These are phyloP conservation scores for Pichia sp. DNA, from an alignment of 1,139 yeast genomes.

Conservation along the genomic window DNA sequence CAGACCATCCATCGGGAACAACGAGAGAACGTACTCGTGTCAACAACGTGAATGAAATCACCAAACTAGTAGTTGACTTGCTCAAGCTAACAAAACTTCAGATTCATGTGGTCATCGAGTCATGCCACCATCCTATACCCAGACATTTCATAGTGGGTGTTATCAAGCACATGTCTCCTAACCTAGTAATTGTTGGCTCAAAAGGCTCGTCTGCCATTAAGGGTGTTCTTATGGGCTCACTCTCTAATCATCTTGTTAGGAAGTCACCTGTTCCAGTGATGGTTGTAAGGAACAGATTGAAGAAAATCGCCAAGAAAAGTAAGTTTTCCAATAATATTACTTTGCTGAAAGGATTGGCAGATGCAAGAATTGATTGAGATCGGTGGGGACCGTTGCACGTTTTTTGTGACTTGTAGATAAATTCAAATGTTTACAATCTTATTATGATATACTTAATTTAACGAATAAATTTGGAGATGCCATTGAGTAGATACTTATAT, in stretches of 20 bases:
- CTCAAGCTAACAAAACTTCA: conserved; percentile 69
- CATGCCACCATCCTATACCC: conserved; percentile 82
- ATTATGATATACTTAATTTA: neutral
- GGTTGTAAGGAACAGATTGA: conserved; percentile 82
- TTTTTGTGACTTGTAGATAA: neutral
- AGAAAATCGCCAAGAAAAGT: conserved; percentile 62
- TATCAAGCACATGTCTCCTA: conserved; percentile 78
- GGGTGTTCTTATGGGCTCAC: conserved; percentile 72
- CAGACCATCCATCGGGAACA: conserved; percentile 14
- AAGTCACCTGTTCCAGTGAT: conserved; percentile 82
- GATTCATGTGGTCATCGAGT: conserved; percentile 71
- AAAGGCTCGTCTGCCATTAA: conserved; percentile 72
- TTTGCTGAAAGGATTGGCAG: conserved; percentile 33
- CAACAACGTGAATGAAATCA: conserved; percentile 58
- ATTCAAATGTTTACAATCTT: neutral
- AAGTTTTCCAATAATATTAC: conserved; percentile 33
- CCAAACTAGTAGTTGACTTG: conserved; percentile 54
- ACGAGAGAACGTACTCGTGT: conserved; percentile 45
- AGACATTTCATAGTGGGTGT: conserved; percentile 79
- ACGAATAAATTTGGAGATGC: neutral
- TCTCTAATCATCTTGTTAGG: conserved; percentile 72
- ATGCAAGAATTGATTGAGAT: conserved; percentile 32
- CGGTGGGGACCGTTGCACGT: neutral
- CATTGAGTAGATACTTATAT: neutral
- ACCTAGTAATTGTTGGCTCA: conserved; percentile 78